Evolutionary conservation across 1,284 basidiomycete genomes (phyloP).

Genomic region (Polyporus tsugae): DNA sequence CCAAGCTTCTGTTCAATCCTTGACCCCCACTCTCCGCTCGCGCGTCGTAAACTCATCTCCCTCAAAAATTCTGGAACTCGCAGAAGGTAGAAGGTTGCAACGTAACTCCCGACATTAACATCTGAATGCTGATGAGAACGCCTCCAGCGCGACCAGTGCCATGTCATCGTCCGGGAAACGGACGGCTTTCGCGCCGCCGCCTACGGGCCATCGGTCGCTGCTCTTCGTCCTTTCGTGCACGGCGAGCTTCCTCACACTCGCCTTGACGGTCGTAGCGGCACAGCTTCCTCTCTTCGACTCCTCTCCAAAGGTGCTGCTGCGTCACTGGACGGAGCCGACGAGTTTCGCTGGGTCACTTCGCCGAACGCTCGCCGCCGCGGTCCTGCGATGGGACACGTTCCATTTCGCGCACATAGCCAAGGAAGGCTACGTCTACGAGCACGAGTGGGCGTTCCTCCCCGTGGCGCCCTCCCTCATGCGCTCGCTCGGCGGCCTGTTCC

Average conservation of each 20-base stretch:
- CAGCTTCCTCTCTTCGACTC: slow-evolving; percentile 52
- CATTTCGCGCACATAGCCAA: slow-evolving; percentile 80
- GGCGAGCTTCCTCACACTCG: slow-evolving; percentile 19
- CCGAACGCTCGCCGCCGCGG: slow-evolving; percentile 37
- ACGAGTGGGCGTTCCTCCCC: slow-evolving; percentile 91
- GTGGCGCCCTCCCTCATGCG: slow-evolving; percentile 70
- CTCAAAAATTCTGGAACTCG: background rate
- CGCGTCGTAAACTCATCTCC: background rate
- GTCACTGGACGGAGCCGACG: slow-evolving; percentile 20
- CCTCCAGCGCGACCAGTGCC: background rate
- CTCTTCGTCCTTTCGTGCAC: slow-evolving; percentile 13
- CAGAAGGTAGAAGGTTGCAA: background rate
- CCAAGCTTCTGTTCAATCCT: too few species aligned
- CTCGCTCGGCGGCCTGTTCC: slow-evolving; percentile 23
- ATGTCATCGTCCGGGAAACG: slow-evolving; percentile 14
- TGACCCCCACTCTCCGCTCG: background rate
- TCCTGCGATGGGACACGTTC: slow-evolving; percentile 91
- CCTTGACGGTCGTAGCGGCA: slow-evolving; percentile 42
- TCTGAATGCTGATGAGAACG: background rate
- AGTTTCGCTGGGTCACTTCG: slow-evolving; percentile 14
- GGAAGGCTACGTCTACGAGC: slow-evolving; percentile 78
- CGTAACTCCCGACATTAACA: background rate
- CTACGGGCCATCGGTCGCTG: background rate
- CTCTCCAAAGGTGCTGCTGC: slow-evolving; percentile 49
- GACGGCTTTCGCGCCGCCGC: background rate